These are phyloP conservation scores for Paramecium sonneborni DNA, from an alignment of 73 alveolate species.

Conservation along the genomic window DNA sequence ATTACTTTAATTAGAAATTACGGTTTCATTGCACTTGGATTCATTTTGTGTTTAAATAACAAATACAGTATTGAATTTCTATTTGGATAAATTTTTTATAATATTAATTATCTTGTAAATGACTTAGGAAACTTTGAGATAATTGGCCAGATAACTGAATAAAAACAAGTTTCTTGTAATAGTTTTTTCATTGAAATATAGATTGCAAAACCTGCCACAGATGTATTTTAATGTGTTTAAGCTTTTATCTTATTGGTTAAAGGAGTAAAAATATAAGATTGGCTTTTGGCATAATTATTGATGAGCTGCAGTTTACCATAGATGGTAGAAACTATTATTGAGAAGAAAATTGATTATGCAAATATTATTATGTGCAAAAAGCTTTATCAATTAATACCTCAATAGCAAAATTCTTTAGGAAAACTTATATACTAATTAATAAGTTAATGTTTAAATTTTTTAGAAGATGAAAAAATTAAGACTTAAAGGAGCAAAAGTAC, in stretches of 20 bases:
- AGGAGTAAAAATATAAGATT: slow-evolving; percentile 46
- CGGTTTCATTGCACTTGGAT: background rate
- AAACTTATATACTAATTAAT: background rate
- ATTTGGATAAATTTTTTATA: background rate
- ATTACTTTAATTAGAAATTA: background rate
- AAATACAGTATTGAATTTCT: background rate
- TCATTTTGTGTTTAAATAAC: background rate
- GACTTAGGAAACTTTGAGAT: slow-evolving; percentile 30
- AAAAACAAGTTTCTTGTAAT: slow-evolving; percentile 14
- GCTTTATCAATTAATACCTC: background rate
- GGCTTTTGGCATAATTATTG: slow-evolving; percentile 47
- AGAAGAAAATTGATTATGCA: background rate
- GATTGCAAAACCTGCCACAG: slow-evolving; percentile 49
- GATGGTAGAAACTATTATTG: slow-evolving; percentile 17
- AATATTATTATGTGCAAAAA: slow-evolving; percentile 38
- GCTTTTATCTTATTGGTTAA: slow-evolving; percentile 40
- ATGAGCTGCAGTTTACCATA: slow-evolving; percentile 28
- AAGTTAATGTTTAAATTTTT: background rate
- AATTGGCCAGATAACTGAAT: background rate
- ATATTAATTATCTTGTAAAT: background rate
- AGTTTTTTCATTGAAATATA: background rate
- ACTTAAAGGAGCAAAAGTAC: slow-evolving; percentile 29
- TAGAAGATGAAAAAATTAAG: background rate
- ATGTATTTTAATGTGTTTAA: slow-evolving; percentile 9
- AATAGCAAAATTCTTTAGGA: background rate